These are phyloP conservation scores for Suillus lakei DNA, from an alignment of 768 basidiomycete genomes.

Conservation along the genomic window DNA sequence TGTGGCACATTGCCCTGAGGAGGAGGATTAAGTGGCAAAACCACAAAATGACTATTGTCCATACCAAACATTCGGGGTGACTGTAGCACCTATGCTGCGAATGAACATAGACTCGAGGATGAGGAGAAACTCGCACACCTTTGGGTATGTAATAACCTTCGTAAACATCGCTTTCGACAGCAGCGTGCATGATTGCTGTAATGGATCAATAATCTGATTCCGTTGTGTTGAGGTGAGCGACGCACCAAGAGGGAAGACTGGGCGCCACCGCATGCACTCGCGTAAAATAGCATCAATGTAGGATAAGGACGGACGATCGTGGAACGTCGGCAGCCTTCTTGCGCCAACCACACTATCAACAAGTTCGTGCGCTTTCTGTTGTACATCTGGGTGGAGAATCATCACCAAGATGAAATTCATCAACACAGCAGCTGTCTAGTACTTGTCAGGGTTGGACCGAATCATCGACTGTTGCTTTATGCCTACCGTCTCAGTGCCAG, in stretches of 20 bases:
- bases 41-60: neutral
- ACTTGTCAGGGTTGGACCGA: neutral
- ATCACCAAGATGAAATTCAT: constrained; percentile 18
- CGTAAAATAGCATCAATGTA: constrained; percentile 20
- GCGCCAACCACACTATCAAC: constrained; percentile 17
- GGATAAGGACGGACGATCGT: constrained; percentile 18
- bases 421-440: constrained; percentile 7
- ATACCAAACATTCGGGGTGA: constrained; percentile 7
- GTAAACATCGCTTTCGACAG: constrained; percentile 43
- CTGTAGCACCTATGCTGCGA: constrained; percentile 3
- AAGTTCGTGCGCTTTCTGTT: constrained; percentile 34
- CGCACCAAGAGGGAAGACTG: constrained; percentile 19
- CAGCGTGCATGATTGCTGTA: constrained; percentile 25
- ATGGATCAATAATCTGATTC: neutral
- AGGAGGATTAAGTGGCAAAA: constrained; percentile 11
- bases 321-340: constrained; percentile 18
- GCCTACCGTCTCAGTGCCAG: constrained; percentile 10
- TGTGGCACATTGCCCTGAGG: constrained; percentile 48
- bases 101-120: neutral
- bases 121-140: constrained; percentile 29
- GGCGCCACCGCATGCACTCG: constrained; percentile 18
- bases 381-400: constrained; percentile 19
- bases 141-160: constrained; percentile 54
- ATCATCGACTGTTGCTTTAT: neutral
- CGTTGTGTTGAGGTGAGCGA: neutral